These are phyloP conservation scores for Jamesozyma rosinii DNA, from an alignment of 805 yeast species.

Conservation along the genomic window DNA sequence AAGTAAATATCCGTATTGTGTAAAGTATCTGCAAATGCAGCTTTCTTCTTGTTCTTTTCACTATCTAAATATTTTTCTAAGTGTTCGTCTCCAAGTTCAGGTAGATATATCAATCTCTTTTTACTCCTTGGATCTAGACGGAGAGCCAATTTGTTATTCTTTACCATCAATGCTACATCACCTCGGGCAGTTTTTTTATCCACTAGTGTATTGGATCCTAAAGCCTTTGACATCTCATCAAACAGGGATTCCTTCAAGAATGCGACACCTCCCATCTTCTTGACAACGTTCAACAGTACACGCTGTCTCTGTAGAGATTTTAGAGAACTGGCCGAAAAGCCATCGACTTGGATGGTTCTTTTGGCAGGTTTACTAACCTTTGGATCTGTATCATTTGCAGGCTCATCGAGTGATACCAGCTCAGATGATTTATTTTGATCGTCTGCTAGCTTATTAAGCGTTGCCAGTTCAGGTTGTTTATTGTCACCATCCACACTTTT, in stretches of 20 bases:
- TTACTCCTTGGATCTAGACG: conserved; percentile 14
- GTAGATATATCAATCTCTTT: conserved; percentile 19
- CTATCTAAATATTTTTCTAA: conserved; percentile 14
- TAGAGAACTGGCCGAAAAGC: conserved; percentile 35
- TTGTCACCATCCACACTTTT: neutral
- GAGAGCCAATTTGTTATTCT: conserved; percentile 16
- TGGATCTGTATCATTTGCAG: neutral
- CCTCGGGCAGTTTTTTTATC: conserved; percentile 48
- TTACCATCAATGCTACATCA: conserved; percentile 31
- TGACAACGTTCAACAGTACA: conserved; percentile 36
- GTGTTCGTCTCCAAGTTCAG: conserved; percentile 13
- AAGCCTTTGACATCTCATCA: conserved; percentile 33
- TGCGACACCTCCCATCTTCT: conserved; percentile 38
- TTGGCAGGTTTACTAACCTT: neutral
- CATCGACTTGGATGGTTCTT: conserved; percentile 18
- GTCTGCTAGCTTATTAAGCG: neutral
- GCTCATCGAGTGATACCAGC: neutral
- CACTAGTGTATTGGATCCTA: conserved; percentile 34
- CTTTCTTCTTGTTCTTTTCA: conserved; percentile 24
- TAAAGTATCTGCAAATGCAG: conserved; percentile 18
- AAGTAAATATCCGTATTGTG: conserved; percentile 28
- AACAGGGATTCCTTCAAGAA: conserved; percentile 36
- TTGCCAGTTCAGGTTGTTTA: neutral
- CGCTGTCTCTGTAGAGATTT: conserved; percentile 38
- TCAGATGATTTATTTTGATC: neutral